phyloP scores from a whole-genome alignment of 129 eudicot species.

The Solidago caesia region DNA sequence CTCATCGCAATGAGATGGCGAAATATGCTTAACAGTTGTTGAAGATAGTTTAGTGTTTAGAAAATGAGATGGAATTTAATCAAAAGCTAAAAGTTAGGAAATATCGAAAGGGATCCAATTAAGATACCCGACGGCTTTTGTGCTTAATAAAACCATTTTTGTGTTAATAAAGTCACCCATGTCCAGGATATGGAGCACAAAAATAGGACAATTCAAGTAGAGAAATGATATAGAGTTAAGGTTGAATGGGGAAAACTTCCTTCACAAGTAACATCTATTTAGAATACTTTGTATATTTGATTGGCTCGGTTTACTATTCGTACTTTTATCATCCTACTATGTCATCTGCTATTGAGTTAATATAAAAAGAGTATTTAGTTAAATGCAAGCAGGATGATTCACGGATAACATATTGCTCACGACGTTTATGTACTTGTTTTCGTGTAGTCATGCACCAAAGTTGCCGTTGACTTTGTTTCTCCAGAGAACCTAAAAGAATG shows the following conservation, averaged over 20 bases:
- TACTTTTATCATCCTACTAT: not conserved
- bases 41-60: no score
- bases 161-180: no score
- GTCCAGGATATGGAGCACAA: no score
- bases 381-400: not conserved
- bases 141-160: no score
- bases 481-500: conserved; percentile 74
- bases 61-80: no score
- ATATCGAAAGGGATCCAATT: no score
- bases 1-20: no score
- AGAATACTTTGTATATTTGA: not conserved
- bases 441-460: conserved; percentile 83
- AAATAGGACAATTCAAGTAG: no score
- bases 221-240: not conserved
- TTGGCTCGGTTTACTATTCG: not conserved
- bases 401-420: not conserved
- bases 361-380: not conserved
- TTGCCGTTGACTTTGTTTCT: conserved; percentile 82
- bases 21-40: no score
- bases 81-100: no score
- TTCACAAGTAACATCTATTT: no score
- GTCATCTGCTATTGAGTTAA: not conserved
- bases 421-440: not conserved
- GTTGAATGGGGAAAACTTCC: not conserved
- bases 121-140: no score